Conservation (phyloP, 2,329 filamentous ascomycete species). For the Pestalotiopsis sp. region DNA sequence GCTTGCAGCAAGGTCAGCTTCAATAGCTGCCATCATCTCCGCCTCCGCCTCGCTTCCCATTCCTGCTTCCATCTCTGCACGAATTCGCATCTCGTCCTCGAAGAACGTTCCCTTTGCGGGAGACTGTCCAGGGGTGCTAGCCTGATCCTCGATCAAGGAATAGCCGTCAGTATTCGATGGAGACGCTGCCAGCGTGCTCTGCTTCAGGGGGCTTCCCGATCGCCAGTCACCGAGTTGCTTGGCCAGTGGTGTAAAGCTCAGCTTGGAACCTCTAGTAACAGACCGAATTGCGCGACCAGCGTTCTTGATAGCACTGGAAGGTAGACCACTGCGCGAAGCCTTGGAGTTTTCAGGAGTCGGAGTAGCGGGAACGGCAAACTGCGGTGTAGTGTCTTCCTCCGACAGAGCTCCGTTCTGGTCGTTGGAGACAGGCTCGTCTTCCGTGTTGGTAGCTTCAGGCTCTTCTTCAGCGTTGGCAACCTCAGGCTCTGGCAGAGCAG, state of each 20-base stretch:
- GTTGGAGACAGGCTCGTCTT: conserved; percentile 50
- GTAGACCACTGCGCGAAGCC: conserved; percentile 23
- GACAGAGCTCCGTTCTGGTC: conserved; percentile 27
- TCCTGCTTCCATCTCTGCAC: conserved; percentile 20
- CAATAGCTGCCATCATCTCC: conserved; percentile 38
- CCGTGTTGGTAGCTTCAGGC: conserved; percentile 51
- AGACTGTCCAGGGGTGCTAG: conserved; percentile 32
- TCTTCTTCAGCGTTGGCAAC: conserved; percentile 60
- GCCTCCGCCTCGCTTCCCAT: conserved; percentile 32
- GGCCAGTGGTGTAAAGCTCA: conserved; percentile 67
- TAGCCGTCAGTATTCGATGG: conserved; percentile 28
- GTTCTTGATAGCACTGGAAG: conserved; percentile 28
- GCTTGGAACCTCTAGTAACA: conserved; percentile 31
- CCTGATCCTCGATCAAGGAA: conserved; percentile 27
- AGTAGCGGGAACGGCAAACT: conserved; percentile 40
- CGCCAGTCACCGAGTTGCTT: conserved; percentile 65
- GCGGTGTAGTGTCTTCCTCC: conserved; percentile 28
- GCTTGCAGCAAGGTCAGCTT: conserved; percentile 38
- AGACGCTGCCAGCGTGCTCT: conserved; percentile 21
- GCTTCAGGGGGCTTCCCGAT: conserved; percentile 57
- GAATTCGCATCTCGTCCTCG: conserved; percentile 59
- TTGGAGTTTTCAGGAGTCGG: conserved; percentile 39
- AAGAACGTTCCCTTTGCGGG: conserved; percentile 56
- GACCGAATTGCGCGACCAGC: conserved; percentile 32
- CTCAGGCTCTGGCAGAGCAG: conserved; percentile 46